phyloP scores from a whole-genome alignment of 2,329 filamentous ascomycete genomes.

The Mycocentrospora acerina region DNA sequence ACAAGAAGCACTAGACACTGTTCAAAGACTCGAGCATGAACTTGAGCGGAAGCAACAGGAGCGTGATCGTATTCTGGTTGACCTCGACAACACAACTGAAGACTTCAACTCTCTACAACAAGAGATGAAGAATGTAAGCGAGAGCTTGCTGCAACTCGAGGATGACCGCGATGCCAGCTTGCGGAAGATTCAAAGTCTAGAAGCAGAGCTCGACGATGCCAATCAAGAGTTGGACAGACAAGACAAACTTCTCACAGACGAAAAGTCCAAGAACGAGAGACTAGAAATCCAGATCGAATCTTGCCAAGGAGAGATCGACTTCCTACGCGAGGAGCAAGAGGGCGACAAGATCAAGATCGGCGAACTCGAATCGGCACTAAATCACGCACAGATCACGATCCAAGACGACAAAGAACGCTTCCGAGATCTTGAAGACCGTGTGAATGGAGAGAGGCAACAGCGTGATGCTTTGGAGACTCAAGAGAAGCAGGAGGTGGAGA shows the following conservation, averaged over 20 bases:
- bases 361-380: constrained; percentile 81
- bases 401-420: constrained; percentile 77
- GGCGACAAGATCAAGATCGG: constrained; percentile 97
- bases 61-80: constrained; percentile 67
- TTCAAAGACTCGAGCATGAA: constrained; percentile 62
- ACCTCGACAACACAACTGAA: constrained; percentile 75
- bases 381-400: constrained; percentile 75
- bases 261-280: constrained; percentile 84
- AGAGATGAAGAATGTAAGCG: constrained; percentile 90
- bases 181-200: constrained; percentile 76
- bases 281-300: constrained; percentile 91
- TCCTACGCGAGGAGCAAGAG: constrained; percentile 95
- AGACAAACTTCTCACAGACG: constrained; percentile 79
- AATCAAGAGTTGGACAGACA: constrained; percentile 85
- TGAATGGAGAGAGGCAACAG: constrained; percentile 79
- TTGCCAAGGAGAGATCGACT: constrained; percentile 88
- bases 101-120: constrained; percentile 89
- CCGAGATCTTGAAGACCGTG: constrained; percentile 58
- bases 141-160: constrained; percentile 81
- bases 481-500: constrained; percentile 94
- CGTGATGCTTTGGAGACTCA: constrained; percentile 81
- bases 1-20: constrained; percentile 60
- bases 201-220: constrained; percentile 78
- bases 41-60: constrained; percentile 72
- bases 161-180: constrained; percentile 82